Conservation (phyloP, 176 grass and related monocot species). For the Musa itinerans region DNA sequence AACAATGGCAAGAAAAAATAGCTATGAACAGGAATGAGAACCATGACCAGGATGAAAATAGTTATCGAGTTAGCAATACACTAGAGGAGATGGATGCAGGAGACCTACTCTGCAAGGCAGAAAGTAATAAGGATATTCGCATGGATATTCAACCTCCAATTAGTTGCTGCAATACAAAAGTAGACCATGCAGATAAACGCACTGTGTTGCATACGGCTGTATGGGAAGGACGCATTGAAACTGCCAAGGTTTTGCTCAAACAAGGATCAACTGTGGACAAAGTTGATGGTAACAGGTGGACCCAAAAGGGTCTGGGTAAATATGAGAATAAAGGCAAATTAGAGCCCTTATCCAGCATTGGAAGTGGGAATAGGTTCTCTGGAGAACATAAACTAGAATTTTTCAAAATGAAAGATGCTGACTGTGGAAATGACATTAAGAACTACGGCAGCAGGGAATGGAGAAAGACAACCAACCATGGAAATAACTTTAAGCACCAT, state of each 20-base stretch:
- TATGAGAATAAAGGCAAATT: neutral
- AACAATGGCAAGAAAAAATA: constrained; percentile 1
- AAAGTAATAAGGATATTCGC: neutral
- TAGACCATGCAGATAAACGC: neutral
- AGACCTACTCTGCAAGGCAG: neutral
- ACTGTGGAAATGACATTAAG: too few species aligned
- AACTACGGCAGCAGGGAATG: neutral
- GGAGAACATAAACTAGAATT: neutral
- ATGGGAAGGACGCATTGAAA: neutral
- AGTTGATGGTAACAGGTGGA: constrained; percentile 1
- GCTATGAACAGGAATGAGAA: neutral
- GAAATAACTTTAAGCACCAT: neutral
- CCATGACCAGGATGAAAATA: neutral
- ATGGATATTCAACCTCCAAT: neutral
- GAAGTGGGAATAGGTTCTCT: neutral
- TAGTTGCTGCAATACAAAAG: neutral
- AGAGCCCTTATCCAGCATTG: neutral
- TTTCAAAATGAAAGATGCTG: neutral
- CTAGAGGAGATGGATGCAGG: neutral
- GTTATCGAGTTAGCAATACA: neutral
- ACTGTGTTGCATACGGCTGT: neutral
- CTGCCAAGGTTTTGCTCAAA: neutral
- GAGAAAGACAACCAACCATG: too few species aligned
- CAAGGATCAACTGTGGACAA: neutral
- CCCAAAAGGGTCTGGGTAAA: neutral